Conservation (phyloP, 2,329 filamentous ascomycete genomes). For the Fusarium oligoseptatum region DNA sequence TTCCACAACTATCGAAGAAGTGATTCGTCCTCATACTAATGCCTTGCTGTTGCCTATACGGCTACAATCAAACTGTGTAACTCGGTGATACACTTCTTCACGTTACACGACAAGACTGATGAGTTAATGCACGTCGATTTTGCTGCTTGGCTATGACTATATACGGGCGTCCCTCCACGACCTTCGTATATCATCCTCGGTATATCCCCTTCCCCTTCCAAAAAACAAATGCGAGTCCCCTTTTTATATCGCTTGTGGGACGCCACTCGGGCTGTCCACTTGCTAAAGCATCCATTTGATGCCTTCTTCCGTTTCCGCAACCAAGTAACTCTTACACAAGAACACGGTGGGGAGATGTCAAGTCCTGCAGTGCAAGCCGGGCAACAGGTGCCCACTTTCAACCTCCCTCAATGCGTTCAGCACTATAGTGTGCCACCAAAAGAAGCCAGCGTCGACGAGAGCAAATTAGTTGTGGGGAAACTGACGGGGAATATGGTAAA, state of each 20-base stretch:
- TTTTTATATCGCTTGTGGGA: conserved; percentile 8
- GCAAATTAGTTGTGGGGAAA: conserved; percentile 8
- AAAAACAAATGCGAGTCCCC: conserved; percentile 5
- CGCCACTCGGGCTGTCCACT: neutral
- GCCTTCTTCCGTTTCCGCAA: neutral
- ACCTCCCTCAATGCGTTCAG: neutral
- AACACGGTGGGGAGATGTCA: neutral
- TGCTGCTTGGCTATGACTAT: conserved; percentile 3
- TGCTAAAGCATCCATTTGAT: neutral
- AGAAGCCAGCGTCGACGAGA: conserved; percentile 12
- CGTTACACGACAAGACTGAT: neutral
- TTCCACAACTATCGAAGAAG: neutral
- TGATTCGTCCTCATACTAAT: neutral
- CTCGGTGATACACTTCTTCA: neutral
- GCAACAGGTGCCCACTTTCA: neutral
- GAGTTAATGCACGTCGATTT: neutral
- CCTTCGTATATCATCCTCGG: neutral
- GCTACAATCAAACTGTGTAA: neutral
- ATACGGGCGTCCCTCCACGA: conserved; percentile 11
- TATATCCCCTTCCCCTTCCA: conserved; percentile 6
- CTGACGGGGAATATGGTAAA: conserved; percentile 4
- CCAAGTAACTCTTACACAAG: conserved; percentile 6
- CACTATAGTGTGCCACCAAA: conserved; percentile 3
- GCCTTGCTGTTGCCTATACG: neutral
- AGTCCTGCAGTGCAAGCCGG: neutral